phyloP scores from a whole-genome alignment of 164 flowering plant species.

The Stephania yunnanensis region DNA sequence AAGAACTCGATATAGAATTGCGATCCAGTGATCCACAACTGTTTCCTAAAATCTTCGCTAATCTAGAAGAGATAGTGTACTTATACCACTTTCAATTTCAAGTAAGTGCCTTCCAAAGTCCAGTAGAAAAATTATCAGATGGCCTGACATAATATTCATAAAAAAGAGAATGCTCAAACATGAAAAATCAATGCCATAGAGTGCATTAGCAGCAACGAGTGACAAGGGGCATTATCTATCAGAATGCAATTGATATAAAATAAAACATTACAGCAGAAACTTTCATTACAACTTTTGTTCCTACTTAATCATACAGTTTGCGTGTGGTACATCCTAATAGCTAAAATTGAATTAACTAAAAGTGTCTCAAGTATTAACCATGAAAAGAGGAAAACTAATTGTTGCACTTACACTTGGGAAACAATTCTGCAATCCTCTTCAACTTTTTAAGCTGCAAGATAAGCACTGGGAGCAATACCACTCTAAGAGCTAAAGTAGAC shows the following conservation, averaged over 20 bases:
- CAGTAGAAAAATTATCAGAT: neutral
- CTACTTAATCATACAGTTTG: neutral
- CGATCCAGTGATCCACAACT: neutral
- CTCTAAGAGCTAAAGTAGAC: conserved; percentile 70
- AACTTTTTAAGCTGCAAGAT: conserved; percentile 56
- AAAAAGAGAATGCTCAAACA: neutral
- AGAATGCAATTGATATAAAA: neutral
- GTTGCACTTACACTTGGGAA: conserved; percentile 62
- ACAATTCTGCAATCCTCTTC: conserved; percentile 45
- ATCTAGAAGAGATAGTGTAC: neutral
- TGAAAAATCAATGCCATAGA: neutral
- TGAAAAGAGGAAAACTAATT: neutral
- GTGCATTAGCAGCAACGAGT: neutral
- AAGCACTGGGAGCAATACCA: conserved; percentile 51
- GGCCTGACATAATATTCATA: neutral
- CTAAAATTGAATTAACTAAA: neutral
- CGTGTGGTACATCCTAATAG: neutral
- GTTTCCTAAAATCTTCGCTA: neutral
- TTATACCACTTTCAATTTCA: neutral
- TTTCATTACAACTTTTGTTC: neutral
- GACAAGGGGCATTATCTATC: neutral
- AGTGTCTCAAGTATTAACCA: neutral
- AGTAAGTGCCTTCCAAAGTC: neutral
- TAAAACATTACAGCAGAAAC: neutral
- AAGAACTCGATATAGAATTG: neutral